phyloP scores from a whole-genome alignment of 768 basidiomycete species.

The Tricholoma flavovirens region DNA sequence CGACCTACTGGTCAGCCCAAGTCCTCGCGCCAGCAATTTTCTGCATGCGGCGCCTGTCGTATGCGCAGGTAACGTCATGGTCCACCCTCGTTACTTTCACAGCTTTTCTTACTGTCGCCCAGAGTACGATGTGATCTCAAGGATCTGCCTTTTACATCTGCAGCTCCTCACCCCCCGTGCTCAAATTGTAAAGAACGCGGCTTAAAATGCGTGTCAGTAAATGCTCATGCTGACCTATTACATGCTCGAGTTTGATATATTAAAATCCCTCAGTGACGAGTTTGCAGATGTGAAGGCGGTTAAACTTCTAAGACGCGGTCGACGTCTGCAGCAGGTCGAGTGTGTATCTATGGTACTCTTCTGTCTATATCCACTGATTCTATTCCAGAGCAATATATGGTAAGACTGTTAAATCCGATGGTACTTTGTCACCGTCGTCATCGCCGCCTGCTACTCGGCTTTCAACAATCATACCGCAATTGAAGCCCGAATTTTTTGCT shows the following conservation, averaged over 20 bases:
- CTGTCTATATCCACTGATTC: constrained; percentile 6
- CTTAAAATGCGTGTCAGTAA: constrained; percentile 86
- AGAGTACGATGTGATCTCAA: constrained; percentile 95
- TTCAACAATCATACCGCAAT: constrained; percentile 58
- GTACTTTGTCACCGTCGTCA: constrained; percentile 25
- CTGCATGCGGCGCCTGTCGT: constrained; percentile 91
- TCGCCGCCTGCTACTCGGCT: constrained; percentile 34
- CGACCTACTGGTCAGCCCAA: constrained; percentile 60
- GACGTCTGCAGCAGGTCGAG: constrained; percentile 82
- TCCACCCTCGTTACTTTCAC: constrained; percentile 3
- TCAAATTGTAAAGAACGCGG: constrained; percentile 88
- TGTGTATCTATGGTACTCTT: constrained; percentile 30
- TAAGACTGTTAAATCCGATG: constrained; percentile 48
- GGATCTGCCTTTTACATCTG: constrained; percentile 56
- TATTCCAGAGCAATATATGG: constrained; percentile 68
- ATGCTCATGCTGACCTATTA: background rate
- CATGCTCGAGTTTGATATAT: constrained; percentile 4
- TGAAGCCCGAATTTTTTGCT: constrained; percentile 73
- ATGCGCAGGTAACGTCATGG: constrained; percentile 76
- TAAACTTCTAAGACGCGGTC: constrained; percentile 74
- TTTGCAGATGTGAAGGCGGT: constrained; percentile 89
- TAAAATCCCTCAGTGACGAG: constrained; percentile 61
- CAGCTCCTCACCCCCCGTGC: constrained; percentile 51
- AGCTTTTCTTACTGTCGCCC: constrained; percentile 6
- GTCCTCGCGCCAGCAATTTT: constrained; percentile 78